Conservation (phyloP, 2,329 filamentous ascomycete species). For the Stemphylium vesicarium region DNA sequence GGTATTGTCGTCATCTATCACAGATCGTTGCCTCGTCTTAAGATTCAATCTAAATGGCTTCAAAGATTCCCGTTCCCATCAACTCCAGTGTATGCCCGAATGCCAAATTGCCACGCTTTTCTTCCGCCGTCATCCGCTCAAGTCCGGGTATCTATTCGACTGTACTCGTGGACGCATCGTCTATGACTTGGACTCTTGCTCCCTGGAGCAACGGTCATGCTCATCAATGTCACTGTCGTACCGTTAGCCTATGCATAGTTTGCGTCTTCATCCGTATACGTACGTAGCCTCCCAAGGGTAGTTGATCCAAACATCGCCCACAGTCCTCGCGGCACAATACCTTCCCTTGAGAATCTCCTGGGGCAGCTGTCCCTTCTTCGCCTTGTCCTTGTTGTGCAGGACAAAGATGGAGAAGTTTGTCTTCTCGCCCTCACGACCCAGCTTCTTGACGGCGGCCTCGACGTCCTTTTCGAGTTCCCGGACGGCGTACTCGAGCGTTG, state of each 20-base stretch:
- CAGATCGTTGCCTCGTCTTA: background rate
- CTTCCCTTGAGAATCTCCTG: slow-evolving; percentile 75
- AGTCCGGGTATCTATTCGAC: background rate
- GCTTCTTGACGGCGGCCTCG: slow-evolving; percentile 74
- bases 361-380: slow-evolving; percentile 88
- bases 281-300: slow-evolving; percentile 96
- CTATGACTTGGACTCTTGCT: slow-evolving; percentile 37
- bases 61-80: background rate
- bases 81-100: slow-evolving; percentile 13
- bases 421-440: slow-evolving; percentile 72
- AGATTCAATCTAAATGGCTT: background rate
- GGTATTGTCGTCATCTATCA: too few relatives aligned
- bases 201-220: slow-evolving; percentile 75
- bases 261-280: slow-evolving; percentile 31
- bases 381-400: slow-evolving; percentile 97
- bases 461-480: slow-evolving; percentile 95
- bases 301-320: slow-evolving; percentile 96
- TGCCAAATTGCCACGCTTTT: slow-evolving; percentile 3
- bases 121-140: too few relatives aligned
- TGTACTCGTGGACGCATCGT: background rate
- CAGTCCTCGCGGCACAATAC: slow-evolving; percentile 86
- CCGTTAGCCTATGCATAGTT: slow-evolving; percentile 18
- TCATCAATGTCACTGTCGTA: slow-evolving; percentile 77
- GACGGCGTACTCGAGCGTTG: slow-evolving; percentile 92
- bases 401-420: slow-evolving; percentile 96